These are phyloP conservation scores for Entomophthora muscae DNA, from an alignment of 371 early-diverging fungal genomes.

Conservation along the genomic window DNA sequence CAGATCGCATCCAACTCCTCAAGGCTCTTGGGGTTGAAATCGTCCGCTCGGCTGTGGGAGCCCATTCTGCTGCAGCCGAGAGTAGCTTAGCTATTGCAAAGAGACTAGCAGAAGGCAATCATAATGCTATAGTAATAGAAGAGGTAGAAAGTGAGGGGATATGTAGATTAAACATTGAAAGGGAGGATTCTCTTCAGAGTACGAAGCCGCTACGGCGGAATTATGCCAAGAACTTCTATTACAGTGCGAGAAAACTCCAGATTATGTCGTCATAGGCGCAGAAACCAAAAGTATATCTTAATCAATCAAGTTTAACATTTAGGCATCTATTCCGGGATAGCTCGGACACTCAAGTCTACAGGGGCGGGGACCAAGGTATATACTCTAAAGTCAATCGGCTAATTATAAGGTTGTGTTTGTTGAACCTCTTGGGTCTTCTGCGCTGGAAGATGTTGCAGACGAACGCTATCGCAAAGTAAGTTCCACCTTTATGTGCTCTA, in stretches of 20 bases:
- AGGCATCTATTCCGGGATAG: not conserved
- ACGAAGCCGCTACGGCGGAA: not conserved
- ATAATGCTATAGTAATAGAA: constrained; percentile 41
- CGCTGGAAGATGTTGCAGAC: not conserved
- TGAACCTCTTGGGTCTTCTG: not conserved
- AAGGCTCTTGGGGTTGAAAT: constrained; percentile 63
- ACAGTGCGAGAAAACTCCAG: not conserved
- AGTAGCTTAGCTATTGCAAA: constrained; percentile 45
- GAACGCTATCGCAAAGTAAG: not conserved
- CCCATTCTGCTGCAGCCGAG: constrained; percentile 49
- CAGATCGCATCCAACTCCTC: constrained; percentile 46
- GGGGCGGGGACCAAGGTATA: not conserved
- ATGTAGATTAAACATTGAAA: not conserved
- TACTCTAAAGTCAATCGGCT: not conserved
- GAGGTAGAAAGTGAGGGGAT: constrained; percentile 23
- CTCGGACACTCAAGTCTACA: not conserved
- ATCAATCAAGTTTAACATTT: not conserved
- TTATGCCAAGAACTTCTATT: not conserved
- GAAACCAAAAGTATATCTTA: not conserved
- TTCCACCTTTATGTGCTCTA: not conserved
- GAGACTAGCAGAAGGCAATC: constrained; percentile 30
- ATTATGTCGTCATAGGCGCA: not conserved
- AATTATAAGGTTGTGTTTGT: constrained; percentile 1
- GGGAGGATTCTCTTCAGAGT: not conserved
- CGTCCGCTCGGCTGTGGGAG: constrained; percentile 44